Percentiles rank a stretch among this genome's conserved stretches.
These are phyloP conservation scores for Pythium apleroticum DNA, from an alignment of 352 stramenopile species.

Conservation along the genomic window DNA sequence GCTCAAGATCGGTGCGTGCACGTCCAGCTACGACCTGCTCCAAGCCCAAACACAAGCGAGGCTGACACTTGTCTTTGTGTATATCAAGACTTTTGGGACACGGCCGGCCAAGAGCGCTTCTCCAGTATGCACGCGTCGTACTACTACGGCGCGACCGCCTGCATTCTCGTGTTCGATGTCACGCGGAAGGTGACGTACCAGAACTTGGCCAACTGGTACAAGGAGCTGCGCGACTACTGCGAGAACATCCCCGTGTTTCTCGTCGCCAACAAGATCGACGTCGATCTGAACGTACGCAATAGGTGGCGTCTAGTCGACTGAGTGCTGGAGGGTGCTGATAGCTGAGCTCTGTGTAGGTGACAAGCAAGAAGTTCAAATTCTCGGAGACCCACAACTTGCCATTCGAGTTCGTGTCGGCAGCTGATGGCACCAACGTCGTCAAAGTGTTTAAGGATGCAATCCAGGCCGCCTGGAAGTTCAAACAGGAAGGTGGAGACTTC, in stretches of 20 bases:
- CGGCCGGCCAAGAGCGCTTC: conserved; percentile 94
- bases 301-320: neutral
- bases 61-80: too few relatives aligned
- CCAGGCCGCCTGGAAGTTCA: conserved; percentile 83
- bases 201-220: conserved; percentile 91
- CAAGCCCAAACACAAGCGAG: too few relatives aligned
- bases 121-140: conserved; percentile 95
- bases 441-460: conserved; percentile 93
- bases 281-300: conserved; percentile 85
- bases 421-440: conserved; percentile 95
- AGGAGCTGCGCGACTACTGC: conserved; percentile 92
- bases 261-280: conserved; percentile 97
- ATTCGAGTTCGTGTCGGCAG: conserved; percentile 94
- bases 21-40: too few relatives aligned
- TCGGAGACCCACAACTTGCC: conserved; percentile 91
- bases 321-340: neutral
- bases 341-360: conserved; percentile 63
- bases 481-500: conserved; percentile 91
- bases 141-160: conserved; percentile 94
- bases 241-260: conserved; percentile 92
- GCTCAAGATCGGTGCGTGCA: conserved; percentile 68
- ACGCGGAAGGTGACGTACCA: conserved; percentile 95
- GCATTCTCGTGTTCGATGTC: conserved; percentile 95
- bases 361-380: conserved; percentile 96
- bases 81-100: conserved; percentile 98